Evolutionary conservation across 2,329 filamentous ascomycete genomes (phyloP), one percentile per base, ranked within the genome.

Genomic region (Teratosphaeriaceae sp.): DNA sequence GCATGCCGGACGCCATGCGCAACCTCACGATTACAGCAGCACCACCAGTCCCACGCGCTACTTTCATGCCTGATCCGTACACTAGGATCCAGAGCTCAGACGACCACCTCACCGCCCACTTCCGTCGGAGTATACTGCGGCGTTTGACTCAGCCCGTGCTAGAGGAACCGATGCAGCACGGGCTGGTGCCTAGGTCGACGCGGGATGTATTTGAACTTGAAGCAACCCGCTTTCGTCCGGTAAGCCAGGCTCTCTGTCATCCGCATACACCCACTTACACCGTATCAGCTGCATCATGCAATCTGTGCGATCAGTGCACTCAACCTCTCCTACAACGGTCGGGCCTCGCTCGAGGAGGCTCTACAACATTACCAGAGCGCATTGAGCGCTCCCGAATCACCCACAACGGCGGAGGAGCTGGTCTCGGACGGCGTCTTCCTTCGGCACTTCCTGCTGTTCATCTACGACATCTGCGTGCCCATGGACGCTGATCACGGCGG

Each of bases 231-330:
- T 78, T 76, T 51, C 68, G 67, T 53, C 74, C 74, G 23, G 73
- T 76, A 61, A 56, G 71, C 67, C 39, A 7, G n/a, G n/a, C n/a
- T n/a, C n/a, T n/a, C n/a, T 12, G 8, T 21, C 37, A 18, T 38
- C 16, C 31, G n/a, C n/a, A n/a, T n/a, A n/a, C n/a, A n/a, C n/a
- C n/a, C n/a, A n/a, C n/a, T n/a, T n/a, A n/a, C n/a, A n/a, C n/a
- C n/a, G n/a, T n/a, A n/a, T 18, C 40, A 76, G 74, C 66, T 79
- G 42, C 71, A 73, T 38, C 72, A 78, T 54, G 74, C 76, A 6
- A 76, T 79, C 49, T 75, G 76, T 64, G 75, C 75, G 3, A 59
- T 79, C n/a, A 73, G 73, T 19, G 73, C 73, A 15, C 65, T 78
- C 33, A 74, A 72, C 51, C 62, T 76, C 33, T 67, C 69, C 15